These are phyloP conservation scores for Aspergillus eucalypticola DNA, from an alignment of 2,329 filamentous ascomycete species.

Conservation along the genomic window DNA sequence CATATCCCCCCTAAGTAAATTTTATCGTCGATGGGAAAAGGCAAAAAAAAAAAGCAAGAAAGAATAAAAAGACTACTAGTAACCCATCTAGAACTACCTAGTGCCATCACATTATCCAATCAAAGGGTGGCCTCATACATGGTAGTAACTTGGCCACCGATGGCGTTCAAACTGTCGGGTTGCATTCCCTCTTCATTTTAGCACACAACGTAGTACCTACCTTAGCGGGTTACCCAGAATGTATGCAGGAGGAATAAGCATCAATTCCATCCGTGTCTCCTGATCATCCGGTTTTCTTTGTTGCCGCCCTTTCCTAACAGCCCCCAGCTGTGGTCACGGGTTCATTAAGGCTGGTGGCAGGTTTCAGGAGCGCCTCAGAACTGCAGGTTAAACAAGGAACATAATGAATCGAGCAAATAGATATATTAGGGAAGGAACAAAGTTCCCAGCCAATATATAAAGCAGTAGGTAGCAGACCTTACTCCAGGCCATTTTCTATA, in stretches of 20 bases:
- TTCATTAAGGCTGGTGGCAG: not conserved
- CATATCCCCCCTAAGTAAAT: too few species aligned
- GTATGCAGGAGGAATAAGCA: slow-evolving; percentile 6
- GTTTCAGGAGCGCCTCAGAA: not conserved
- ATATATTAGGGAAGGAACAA: not conserved
- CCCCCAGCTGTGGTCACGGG: not conserved
- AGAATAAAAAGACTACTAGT: not conserved
- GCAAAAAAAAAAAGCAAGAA: too few species aligned
- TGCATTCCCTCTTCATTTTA: slow-evolving; percentile 1
- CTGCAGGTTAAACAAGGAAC: not conserved
- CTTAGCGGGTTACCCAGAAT: not conserved
- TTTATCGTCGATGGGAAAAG: too few species aligned
- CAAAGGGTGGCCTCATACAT: not conserved
- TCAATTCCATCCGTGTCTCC: not conserved
- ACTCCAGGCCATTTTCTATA: not conserved
- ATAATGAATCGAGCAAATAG: too few species aligned
- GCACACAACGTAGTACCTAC: slow-evolving; percentile 1
- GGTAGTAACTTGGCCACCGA: not conserved
- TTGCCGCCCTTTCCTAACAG: not conserved
- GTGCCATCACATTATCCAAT: not conserved
- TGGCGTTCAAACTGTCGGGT: slow-evolving; percentile 1
- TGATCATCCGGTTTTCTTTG: not conserved
- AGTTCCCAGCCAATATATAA: not conserved
- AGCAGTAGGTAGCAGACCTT: not conserved
- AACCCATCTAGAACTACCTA: not conserved